phyloP scores from a whole-genome alignment of 225 moss, liverwort and hornwort species.

The Rhytidiadelphus loreus region DNA sequence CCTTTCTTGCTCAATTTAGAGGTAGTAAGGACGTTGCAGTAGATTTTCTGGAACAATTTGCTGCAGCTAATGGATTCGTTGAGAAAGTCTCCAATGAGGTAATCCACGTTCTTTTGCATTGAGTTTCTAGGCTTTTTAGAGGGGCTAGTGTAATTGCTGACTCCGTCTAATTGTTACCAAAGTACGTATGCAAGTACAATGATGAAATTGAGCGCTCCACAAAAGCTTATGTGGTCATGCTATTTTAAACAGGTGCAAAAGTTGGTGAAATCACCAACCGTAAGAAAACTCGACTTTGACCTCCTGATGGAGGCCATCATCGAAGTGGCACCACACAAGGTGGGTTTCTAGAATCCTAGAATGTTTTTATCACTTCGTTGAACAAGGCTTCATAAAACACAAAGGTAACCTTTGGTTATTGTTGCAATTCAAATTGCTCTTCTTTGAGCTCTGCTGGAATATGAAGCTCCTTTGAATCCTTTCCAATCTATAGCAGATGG shows the following conservation, averaged over 20 bases:
- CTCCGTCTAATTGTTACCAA: background rate
- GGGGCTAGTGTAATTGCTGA: background rate
- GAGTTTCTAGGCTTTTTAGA: background rate
- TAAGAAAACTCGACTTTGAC: constrained; percentile 90
- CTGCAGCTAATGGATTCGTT: constrained; percentile 37
- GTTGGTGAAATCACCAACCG: constrained; percentile 60
- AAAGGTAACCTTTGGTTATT: background rate
- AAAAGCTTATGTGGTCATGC: background rate
- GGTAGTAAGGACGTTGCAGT: constrained; percentile 38
- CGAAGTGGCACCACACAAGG: constrained; percentile 57
- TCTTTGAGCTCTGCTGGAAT: background rate
- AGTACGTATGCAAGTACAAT: background rate
- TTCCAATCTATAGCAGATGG: background rate
- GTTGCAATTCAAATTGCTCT: background rate
- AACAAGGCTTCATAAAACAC: background rate
- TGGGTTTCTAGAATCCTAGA: background rate
- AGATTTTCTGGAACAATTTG: constrained; percentile 67
- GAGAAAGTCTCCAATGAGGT: constrained; percentile 91
- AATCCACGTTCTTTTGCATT: background rate
- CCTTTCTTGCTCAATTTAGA: constrained; percentile 50
- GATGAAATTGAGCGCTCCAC: background rate
- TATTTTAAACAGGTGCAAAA: constrained; percentile 61
- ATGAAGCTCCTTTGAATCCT: background rate
- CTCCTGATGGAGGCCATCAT: constrained; percentile 86
- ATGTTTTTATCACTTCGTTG: background rate